Conservation (phyloP, 148 eudicot species). For the Selenicereus undatus region DNA sequence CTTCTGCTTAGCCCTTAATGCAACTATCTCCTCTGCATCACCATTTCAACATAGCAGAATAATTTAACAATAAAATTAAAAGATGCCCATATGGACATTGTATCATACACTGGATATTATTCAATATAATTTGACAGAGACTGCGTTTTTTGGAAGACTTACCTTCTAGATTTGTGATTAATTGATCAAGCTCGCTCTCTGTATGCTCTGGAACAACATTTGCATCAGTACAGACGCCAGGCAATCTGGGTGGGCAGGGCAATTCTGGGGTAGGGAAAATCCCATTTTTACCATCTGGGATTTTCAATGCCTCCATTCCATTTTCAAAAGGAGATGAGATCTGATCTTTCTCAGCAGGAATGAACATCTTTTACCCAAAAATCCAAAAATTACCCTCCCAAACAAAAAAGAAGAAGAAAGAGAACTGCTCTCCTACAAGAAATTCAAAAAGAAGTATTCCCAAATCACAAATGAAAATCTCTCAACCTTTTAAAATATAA, state of each 20-base stretch:
- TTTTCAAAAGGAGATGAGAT: slow-evolving; percentile 36
- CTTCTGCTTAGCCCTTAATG: slow-evolving; percentile 41
- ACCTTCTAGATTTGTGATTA: slow-evolving; percentile 50
- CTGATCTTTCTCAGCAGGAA: slow-evolving; percentile 44
- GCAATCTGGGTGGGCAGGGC: slow-evolving; percentile 18
- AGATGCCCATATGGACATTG: neutral
- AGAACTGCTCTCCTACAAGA: neutral
- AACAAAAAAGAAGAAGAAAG: neutral
- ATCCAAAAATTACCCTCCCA: neutral
- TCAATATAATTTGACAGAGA: neutral
- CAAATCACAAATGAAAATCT: slow-evolving; percentile 8
- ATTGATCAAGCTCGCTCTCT: slow-evolving; percentile 34
- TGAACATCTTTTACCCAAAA: slow-evolving; percentile 38
- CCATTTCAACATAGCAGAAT: slow-evolving; percentile 14
- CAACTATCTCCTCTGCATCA: slow-evolving; percentile 51
- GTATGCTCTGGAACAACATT: slow-evolving; percentile 44
- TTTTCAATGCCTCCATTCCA: slow-evolving; percentile 29
- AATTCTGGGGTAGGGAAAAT: slow-evolving; percentile 15
- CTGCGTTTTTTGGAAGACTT: neutral
- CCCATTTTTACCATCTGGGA: slow-evolving; percentile 31
- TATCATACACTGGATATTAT: neutral
- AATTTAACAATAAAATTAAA: too few species aligned
- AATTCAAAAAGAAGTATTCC: neutral
- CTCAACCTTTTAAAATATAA: neutral
- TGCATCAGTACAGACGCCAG: slow-evolving; percentile 26